Evolutionary conservation across 352 stramenopile species (phyloP), one percentile per base, ranked within the genome.

Genomic region (Globisporangium cystogenes): DNA sequence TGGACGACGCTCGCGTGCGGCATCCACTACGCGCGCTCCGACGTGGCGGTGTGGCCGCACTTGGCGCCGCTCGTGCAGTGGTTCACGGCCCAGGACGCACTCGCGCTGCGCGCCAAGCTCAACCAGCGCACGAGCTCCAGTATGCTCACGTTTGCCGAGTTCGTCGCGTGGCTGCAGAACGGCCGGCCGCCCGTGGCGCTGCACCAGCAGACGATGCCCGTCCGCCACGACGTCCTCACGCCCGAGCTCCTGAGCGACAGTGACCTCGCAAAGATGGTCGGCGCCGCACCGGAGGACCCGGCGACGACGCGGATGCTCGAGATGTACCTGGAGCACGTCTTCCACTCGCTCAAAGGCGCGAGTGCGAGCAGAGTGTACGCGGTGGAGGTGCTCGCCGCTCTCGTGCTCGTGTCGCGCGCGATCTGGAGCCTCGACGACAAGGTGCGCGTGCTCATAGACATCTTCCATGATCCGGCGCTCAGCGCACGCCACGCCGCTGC

Each of bases 391-490:
- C 65, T 90, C 29, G 74, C 76, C 7, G 68, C 70, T 1, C 67
- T 87, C 44, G 68, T 82, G 0, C 50, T 90, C 0, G 60, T 71
- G 15, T 90, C 78, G 7, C 70, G 70, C 37, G 76, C 76, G 53
- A 86, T 90, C 40, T 90, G 78, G 78, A 58, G 62, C 11, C 52
- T 72, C 2, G 63, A 85, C 10, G 67, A 90, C 23, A 90, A 90
- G 50, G 43, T 75, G 40, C 54, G 55, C 39, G 47, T 87, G 50
- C 48, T 90, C 16, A 57, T 84, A 8, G 59, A 72, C 48, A 48
- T 90, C 15, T 90, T 90, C 52, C 65, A 82, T 40, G 70, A 86
- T 37, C 46, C 46, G 10, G 52, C 68, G 3, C 59, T 63, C 18
- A 64, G 57, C 16, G 50, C 51, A 8, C 31, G 37, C 0, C 65